Base-by-base conservation (phyloP, 441 rosid genomes). In the Euphorbia schlechtendalii region DNA sequence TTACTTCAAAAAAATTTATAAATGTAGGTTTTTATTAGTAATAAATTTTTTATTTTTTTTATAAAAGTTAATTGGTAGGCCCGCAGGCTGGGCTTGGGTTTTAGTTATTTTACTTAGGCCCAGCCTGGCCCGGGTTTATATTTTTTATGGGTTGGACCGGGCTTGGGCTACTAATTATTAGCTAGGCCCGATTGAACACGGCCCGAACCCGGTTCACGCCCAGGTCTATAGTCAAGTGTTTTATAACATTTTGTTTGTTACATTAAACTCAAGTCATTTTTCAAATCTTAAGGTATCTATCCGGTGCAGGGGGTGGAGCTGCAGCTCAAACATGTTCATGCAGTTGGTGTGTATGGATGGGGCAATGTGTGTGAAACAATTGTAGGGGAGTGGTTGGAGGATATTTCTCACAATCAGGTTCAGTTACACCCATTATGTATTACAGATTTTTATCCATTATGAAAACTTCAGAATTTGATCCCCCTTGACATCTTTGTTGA, bases 381-480 rank as follows among this genome's bases (percentile, higher is more conserved):
- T 64, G 48, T 87, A n/a, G 97, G 92, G 88, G 94, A 92, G 72
- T 96, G 99, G 99, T 75, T 96, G 86, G 96, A 88, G 80, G 99
- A 96, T 83, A 74, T 96, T 70, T 96, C 96, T 63, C 97, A 86
- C 75, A 90, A 90, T 83, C 99, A 96, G 98, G 99, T 96, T 74
- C 63, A 27, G 30, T 27, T 27, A 27, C 30, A 27, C 30, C 30
- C 30, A 27, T 27, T 27, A 27, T 27, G 30, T 27, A 27, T 27
- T 27, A 27, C 4, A 4, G 9, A 20, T 43, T 22, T 18, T 46
- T 64, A 27, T 73, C 51, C 65, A 38, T 22, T 46, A 62, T 66
- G 7, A 63, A 22, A 68, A 57, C 63, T 63, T 52, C 57, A 58
- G 24, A 56, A 36, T 66, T 10, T 64, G 4, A 56, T 54, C 34